Evolutionary conservation across 2,329 filamentous ascomycete species (phyloP).

Genomic region (Lachnellula occidentalis): DNA sequence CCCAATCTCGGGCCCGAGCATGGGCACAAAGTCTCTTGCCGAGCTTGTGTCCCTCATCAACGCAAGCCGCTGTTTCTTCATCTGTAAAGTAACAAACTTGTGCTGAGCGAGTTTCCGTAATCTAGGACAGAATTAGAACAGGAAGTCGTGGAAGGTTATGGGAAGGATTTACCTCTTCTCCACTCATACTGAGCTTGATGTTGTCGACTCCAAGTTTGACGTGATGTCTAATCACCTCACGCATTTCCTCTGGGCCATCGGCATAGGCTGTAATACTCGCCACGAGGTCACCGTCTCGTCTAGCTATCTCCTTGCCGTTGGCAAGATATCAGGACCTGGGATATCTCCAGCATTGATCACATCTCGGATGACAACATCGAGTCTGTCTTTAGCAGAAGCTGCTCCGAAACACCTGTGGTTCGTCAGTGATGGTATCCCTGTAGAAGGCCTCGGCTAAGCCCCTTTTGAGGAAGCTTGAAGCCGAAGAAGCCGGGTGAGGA

Average conservation of each 20-base stretch:
- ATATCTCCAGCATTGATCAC: slow-evolving; percentile 44
- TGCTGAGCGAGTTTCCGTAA: slow-evolving; percentile 32
- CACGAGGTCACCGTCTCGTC: slow-evolving; percentile 39
- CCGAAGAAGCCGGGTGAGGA: no score
- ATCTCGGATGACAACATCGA: slow-evolving; percentile 42
- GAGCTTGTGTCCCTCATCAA: slow-evolving; percentile 38
- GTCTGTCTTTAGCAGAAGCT: slow-evolving; percentile 19
- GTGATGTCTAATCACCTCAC: slow-evolving; percentile 34
- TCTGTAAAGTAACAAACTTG: slow-evolving; percentile 41
- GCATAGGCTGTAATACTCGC: slow-evolving; percentile 31
- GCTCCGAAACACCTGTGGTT: slow-evolving; percentile 20
- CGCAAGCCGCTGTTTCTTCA: slow-evolving; percentile 41
- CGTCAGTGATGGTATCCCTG: neutral
- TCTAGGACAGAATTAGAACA: slow-evolving; percentile 4
- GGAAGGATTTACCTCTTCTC: slow-evolving; percentile 16
- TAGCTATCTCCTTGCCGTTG: slow-evolving; percentile 44
- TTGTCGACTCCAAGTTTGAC: slow-evolving; percentile 37
- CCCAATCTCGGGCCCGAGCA: slow-evolving; percentile 38
- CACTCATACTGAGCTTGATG: slow-evolving; percentile 39
- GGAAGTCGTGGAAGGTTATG: no score
- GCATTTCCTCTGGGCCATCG: slow-evolving; percentile 38
- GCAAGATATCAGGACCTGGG: slow-evolving; percentile 43
- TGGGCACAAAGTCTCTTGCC: slow-evolving; percentile 38
- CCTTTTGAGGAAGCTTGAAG: neutral
- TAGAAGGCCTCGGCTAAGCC: neutral